Conservation (phyloP, 768 basidiomycete genomes). For the Hydnum rufescens region DNA sequence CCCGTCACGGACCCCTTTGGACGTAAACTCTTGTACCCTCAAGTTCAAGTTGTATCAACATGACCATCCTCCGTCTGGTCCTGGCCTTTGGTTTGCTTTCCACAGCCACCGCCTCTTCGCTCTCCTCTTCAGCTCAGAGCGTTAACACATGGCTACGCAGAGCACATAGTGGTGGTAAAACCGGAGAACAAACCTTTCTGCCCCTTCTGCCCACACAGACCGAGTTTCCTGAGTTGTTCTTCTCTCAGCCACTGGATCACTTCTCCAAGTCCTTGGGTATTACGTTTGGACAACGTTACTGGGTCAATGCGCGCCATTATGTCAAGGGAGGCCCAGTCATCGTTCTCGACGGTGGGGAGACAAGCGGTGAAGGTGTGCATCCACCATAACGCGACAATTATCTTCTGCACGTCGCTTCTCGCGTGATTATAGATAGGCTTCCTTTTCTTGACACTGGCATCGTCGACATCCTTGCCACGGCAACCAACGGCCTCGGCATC, state of each 20-base stretch:
- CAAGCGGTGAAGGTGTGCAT: constrained; percentile 35
- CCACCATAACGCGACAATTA: not conserved
- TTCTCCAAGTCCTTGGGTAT: constrained; percentile 32
- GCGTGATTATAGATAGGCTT: constrained; percentile 13
- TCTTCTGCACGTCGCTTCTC: not conserved
- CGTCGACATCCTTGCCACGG: constrained; percentile 62
- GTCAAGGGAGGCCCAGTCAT: constrained; percentile 61
- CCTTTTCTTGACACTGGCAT: constrained; percentile 62
- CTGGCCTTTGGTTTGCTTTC: no score
- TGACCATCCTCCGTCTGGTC: no score
- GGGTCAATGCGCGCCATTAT: constrained; percentile 76
- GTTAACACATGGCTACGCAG: not conserved
- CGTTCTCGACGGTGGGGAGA: constrained; percentile 86
- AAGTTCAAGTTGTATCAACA: no score
- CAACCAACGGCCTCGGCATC: constrained; percentile 73
- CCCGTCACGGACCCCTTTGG: no score
- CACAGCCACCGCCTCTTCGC: no score
- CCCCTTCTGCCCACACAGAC: not conserved
- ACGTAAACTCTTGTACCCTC: no score
- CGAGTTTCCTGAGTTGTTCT: constrained; percentile 25
- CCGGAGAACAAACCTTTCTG: not conserved
- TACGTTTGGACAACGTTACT: constrained; percentile 77
- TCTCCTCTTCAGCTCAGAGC: not conserved
- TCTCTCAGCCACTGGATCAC: constrained; percentile 76
- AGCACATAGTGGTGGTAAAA: not conserved